Percentiles rank a stretch among this genome's conserved stretches.
These are phyloP conservation scores for Onygenales sp. DNA, from an alignment of 2,329 filamentous ascomycete species.

Conservation along the genomic window DNA sequence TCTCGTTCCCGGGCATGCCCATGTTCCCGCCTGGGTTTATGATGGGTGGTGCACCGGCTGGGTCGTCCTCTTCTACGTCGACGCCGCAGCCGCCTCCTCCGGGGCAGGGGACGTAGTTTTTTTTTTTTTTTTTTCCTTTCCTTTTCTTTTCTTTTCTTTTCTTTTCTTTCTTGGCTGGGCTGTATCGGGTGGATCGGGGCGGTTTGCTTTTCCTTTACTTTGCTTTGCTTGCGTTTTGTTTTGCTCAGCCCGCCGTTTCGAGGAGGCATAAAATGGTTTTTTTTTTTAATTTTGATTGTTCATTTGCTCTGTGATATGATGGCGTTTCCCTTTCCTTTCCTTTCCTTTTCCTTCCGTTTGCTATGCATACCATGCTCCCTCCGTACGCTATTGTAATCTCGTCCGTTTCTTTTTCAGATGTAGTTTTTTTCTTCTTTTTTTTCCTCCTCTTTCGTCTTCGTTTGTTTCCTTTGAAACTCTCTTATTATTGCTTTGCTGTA, in stretches of 20 bases:
- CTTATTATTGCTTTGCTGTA: too few relatives aligned
- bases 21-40: conserved; percentile 41
- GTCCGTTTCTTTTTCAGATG: neutral
- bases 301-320: neutral
- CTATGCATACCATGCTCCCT: neutral
- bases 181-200: too few relatives aligned
- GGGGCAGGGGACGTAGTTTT: conserved; percentile 20
- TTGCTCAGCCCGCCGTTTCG: too few relatives aligned
- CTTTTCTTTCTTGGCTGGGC: neutral
- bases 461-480: too few relatives aligned
- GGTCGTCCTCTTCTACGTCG: conserved; percentile 13
- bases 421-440: neutral
- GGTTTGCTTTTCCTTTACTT: too few relatives aligned
- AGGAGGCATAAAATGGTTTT: neutral
- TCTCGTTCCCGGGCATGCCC: conserved; percentile 41
- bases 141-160: neutral
- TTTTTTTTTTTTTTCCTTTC: neutral
- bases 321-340: neutral
- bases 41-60: conserved; percentile 26
- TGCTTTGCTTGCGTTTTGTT: too few relatives aligned
- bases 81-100: conserved; percentile 29
- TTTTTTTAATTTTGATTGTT: neutral
- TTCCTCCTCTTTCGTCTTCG: neutral
- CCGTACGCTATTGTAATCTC: neutral
- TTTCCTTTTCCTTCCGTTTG: conserved; percentile 2